These are phyloP conservation scores for Nicotiana tabacum DNA, from an alignment of 257 asterid species.

Conservation along the genomic window DNA sequence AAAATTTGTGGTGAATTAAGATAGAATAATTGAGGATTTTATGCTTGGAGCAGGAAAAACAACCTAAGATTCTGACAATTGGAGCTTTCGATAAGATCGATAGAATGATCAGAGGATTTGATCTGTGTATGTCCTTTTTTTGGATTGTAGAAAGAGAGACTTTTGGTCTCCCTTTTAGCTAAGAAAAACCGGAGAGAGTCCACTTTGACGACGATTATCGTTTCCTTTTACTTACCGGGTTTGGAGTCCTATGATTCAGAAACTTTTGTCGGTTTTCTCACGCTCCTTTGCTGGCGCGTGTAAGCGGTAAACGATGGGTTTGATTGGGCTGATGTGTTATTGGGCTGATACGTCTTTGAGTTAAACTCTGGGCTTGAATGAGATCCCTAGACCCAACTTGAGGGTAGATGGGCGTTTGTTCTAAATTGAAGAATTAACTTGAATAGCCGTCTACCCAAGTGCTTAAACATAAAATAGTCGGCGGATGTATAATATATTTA, in stretches of 20 bases:
- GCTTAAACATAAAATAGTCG: too few species aligned
- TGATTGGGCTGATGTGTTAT: not conserved
- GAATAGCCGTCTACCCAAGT: too few species aligned
- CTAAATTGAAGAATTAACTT: too few species aligned
- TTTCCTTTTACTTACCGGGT: not conserved
- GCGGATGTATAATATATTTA: too few species aligned
- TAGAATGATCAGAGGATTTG: not conserved
- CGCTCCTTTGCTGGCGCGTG: not conserved
- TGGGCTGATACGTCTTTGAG: not conserved
- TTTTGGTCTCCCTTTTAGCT: slow-evolving; percentile 1
- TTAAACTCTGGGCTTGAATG: not conserved
- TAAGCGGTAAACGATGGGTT: not conserved
- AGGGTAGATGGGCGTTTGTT: not conserved
- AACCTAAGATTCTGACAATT: slow-evolving; percentile 10
- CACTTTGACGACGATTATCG: slow-evolving; percentile 11
- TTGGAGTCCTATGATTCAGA: not conserved
- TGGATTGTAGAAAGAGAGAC: not conserved
- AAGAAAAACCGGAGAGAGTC: not conserved
- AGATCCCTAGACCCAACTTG: not conserved
- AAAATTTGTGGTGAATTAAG: not conserved
- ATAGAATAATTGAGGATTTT: not conserved
- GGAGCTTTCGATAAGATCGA: not conserved
- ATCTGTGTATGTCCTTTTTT: not conserved
- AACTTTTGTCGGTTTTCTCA: not conserved
- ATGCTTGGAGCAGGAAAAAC: not conserved